Conservation (phyloP, 768 basidiomycete species). For the Tylopilus plumbeoviolaceoides region DNA sequence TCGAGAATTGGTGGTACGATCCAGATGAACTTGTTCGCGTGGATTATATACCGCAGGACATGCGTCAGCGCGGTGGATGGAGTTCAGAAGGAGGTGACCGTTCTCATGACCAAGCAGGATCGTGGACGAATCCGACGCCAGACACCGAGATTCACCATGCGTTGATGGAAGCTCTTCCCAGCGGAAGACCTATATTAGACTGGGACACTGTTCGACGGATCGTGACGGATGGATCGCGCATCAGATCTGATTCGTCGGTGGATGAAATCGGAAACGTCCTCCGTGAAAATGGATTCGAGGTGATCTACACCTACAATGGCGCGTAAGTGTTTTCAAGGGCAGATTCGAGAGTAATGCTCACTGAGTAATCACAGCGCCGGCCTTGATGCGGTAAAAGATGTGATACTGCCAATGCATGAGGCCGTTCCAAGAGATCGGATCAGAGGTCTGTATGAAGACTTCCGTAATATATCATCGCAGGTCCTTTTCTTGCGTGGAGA, state of each 20-base stretch:
- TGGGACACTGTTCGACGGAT: slow-evolving; percentile 24
- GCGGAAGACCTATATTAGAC: slow-evolving; percentile 15
- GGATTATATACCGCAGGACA: slow-evolving; percentile 31
- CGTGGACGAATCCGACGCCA: slow-evolving; percentile 13
- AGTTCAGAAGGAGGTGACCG: slow-evolving; percentile 9
- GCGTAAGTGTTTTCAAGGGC: slow-evolving; percentile 31
- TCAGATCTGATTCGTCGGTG: slow-evolving; percentile 21
- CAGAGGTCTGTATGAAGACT: slow-evolving; percentile 40
- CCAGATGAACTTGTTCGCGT: slow-evolving; percentile 32
- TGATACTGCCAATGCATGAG: slow-evolving; percentile 29
- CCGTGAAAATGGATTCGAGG: slow-evolving; percentile 36
- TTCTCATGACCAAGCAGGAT: slow-evolving; percentile 16
- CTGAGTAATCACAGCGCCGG: slow-evolving; percentile 27
- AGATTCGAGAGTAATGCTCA: background rate
- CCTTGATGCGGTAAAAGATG: slow-evolving; percentile 37
- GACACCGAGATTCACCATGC: slow-evolving; percentile 17
- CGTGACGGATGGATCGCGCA: slow-evolving; percentile 18
- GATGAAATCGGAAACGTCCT: slow-evolving; percentile 32
- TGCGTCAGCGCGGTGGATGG: slow-evolving; percentile 33
- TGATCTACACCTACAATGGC: slow-evolving; percentile 39
- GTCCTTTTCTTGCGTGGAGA: slow-evolving; percentile 41
- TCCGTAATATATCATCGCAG: slow-evolving; percentile 26
- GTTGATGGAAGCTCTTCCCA: slow-evolving; percentile 11
- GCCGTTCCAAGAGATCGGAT: slow-evolving; percentile 32
- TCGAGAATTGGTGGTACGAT: slow-evolving; percentile 40